A percentile compares a stretch with the other conserved stretches of the same genome.
Conservation (phyloP, 2,329 filamentous ascomycete species). For the Phaeophleospora eucalypticola region DNA sequence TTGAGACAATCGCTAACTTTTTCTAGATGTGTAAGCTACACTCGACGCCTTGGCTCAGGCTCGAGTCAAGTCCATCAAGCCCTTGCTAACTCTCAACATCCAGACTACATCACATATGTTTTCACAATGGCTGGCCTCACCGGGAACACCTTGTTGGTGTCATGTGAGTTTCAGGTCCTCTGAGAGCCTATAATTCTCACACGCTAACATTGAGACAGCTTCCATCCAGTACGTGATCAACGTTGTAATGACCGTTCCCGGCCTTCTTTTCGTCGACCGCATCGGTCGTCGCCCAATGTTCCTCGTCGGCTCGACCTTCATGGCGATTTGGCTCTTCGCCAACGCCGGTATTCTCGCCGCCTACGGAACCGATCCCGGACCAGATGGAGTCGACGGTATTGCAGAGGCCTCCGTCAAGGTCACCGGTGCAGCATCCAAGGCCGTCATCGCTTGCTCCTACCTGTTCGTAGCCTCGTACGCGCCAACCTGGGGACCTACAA, state of each 20-base stretch:
- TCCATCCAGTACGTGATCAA: constrained; percentile 74
- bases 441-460: constrained; percentile 66
- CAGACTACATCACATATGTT: constrained; percentile 49
- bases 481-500: constrained; percentile 58
- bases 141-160: constrained; percentile 54
- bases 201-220: too few species aligned
- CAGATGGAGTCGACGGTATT: constrained; percentile 37
- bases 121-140: constrained; percentile 67
- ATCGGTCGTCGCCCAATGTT: constrained; percentile 69
- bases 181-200: too few species aligned
- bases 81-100: too few species aligned
- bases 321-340: constrained; percentile 60
- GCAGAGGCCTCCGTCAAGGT: constrained; percentile 41
- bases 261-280: constrained; percentile 67
- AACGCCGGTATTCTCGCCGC: constrained; percentile 59
- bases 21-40: too few species aligned
- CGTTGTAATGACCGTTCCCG: constrained; percentile 71
- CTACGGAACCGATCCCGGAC: constrained; percentile 46
- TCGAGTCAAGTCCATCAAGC: too few species aligned
- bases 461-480: constrained; percentile 69
- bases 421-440: constrained; percentile 37
- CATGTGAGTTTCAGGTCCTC: too few species aligned
- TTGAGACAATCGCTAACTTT: too few species aligned
- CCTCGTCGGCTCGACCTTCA: constrained; percentile 60
- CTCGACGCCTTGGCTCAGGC: too few species aligned